Percentiles rank a stretch among this genome's conserved stretches.
Conservation (phyloP, 2,329 filamentous ascomycete genomes). For the Xylaria digitata region DNA sequence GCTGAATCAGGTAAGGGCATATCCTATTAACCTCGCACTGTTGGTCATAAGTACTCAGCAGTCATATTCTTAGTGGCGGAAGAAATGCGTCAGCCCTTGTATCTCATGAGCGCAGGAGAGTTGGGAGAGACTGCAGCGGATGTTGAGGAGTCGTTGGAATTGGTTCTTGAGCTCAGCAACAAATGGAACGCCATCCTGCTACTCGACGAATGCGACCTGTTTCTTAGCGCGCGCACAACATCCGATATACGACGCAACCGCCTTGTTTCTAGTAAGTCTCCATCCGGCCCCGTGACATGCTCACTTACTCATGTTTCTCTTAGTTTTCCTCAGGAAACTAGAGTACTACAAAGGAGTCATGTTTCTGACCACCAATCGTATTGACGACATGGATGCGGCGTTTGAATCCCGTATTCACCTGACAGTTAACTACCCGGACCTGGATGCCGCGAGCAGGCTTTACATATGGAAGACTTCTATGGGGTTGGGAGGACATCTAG, state of each 20-base stretch:
- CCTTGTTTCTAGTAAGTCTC: too few relatives aligned
- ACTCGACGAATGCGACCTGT: neutral
- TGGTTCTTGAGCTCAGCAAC: neutral
- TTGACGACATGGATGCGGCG: neutral
- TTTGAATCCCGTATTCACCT: constrained; percentile 2
- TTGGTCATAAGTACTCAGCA: too few relatives aligned
- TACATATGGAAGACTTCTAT: neutral
- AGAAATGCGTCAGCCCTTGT: neutral
- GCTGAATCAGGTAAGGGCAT: too few relatives aligned
- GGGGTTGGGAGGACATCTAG: too few relatives aligned
- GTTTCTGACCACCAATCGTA: neutral
- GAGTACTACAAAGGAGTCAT: neutral
- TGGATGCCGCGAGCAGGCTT: neutral
- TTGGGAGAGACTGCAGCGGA: neutral
- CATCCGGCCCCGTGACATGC: too few relatives aligned
- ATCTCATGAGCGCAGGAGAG: neutral
- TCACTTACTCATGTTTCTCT: neutral
- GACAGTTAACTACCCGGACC: neutral
- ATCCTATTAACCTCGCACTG: too few relatives aligned
- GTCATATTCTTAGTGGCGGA: too few relatives aligned
- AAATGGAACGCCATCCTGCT: neutral
- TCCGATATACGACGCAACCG: neutral
- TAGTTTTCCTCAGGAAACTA: neutral
- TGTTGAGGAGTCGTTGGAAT: neutral
- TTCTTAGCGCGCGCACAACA: neutral